A percentile compares a stretch with the other conserved stretches of the same genome.
Conservation (phyloP, 306 rosid genomes). For the Trifolium fragiferum region DNA sequence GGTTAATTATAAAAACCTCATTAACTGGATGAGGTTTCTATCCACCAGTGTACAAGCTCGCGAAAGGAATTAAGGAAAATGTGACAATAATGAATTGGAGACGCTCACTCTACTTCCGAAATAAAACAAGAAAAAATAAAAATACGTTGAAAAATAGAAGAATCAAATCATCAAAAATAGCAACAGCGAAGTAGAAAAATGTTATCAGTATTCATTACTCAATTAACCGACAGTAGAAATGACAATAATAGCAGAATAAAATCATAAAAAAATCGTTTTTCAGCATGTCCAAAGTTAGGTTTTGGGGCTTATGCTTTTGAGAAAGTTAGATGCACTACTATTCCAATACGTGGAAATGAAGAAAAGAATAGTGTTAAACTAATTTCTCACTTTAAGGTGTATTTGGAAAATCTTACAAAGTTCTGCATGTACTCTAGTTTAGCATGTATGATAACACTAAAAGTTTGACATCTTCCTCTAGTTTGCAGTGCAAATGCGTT, state of each 20-base stretch:
- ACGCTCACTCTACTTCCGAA: not conserved
- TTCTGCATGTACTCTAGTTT: slow-evolving; percentile 6
- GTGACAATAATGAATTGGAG: slow-evolving; percentile 16
- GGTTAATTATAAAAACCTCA: slow-evolving; percentile 25
- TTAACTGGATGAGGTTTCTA: slow-evolving; percentile 28
- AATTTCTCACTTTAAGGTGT: slow-evolving; percentile 17
- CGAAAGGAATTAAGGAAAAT: too few species aligned
- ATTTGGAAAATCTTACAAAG: slow-evolving; percentile 8
- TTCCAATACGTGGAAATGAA: not conserved
- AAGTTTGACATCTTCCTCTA: slow-evolving; percentile 25
- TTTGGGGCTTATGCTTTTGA: not conserved
- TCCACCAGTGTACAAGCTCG: slow-evolving; percentile 13
- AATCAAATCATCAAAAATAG: too few species aligned
- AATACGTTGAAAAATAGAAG: not conserved
- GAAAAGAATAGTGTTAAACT: slow-evolving; percentile 9
- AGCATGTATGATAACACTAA: slow-evolving; percentile 1
- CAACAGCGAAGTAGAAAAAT: not conserved
- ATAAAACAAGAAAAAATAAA: not conserved
- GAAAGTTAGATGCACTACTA: not conserved
- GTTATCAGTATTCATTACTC: not conserved
- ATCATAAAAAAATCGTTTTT: slow-evolving; percentile 8
- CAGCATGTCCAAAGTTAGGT: not conserved
- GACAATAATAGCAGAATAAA: not conserved
- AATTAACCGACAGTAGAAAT: not conserved
- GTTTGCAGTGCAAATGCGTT: slow-evolving; percentile 31